Conservation (phyloP, 225 moss, liverwort and hornwort species). For the Anthoceros angustus region DNA sequence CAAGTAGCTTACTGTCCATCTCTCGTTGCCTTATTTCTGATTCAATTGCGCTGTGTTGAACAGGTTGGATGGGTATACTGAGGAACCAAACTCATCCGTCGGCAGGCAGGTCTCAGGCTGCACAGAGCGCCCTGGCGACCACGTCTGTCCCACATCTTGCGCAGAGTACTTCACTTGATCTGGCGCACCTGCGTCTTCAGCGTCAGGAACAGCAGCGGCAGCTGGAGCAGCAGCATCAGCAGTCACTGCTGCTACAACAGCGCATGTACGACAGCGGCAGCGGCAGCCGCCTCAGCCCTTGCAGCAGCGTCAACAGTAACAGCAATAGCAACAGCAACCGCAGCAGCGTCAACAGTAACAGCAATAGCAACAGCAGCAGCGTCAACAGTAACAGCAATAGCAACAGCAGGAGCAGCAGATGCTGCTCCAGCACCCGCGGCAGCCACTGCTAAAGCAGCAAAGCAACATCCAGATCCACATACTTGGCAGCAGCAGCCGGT, state of each 20-base stretch:
- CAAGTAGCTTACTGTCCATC: too few relatives aligned
- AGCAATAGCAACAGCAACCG: conserved; percentile 38
- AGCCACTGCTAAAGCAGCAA: too few relatives aligned
- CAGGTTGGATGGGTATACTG: neutral
- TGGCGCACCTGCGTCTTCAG: too few relatives aligned
- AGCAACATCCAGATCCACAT: too few relatives aligned
- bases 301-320: conserved; percentile 35
- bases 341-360: conserved; percentile 43
- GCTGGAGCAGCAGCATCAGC: too few relatives aligned
- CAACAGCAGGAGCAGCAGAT: conserved; percentile 22
- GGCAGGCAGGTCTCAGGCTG: too few relatives aligned
- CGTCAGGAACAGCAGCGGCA: too few relatives aligned
- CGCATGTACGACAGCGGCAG: conserved; percentile 27
- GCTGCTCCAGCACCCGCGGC: conserved; percentile 8
- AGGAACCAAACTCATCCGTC: neutral
- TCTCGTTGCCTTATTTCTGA: neutral
- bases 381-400: conserved; percentile 34
- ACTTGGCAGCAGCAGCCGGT: too few relatives aligned
- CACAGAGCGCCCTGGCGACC: too few relatives aligned
- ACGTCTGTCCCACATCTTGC: too few relatives aligned
- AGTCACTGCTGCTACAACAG: conserved; percentile 32
- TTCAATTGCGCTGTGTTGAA: neutral
- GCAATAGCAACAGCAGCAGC: conserved; percentile 47
- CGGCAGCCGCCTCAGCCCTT: too few relatives aligned
- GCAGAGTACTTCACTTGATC: too few relatives aligned